A percentile compares a stretch with the other conserved stretches of the same genome.
These are phyloP conservation scores for Cokeromyces recurvatus DNA, from an alignment of 371 early-diverging fungal genomes.

Conservation along the genomic window DNA sequence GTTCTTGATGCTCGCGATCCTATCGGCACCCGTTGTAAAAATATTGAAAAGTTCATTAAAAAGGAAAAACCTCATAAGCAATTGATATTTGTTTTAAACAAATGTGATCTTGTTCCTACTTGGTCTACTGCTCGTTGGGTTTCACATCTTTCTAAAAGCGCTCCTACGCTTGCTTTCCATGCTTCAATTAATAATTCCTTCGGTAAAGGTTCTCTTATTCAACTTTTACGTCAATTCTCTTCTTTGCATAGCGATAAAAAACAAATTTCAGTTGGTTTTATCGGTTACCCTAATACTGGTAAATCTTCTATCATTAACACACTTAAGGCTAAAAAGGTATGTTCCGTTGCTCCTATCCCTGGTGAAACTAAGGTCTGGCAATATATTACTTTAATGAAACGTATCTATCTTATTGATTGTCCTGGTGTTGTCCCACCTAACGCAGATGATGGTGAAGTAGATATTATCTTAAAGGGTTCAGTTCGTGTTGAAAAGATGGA, in stretches of 20 bases:
- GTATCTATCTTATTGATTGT: conserved; percentile 99
- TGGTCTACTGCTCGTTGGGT: conserved; percentile 99
- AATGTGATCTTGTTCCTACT: conserved; percentile 99
- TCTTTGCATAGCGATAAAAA: conserved; percentile 95
- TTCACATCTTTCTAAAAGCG: conserved; percentile 80
- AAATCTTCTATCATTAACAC: conserved; percentile 99
- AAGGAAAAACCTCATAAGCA: conserved; percentile 98
- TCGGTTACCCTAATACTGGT: conserved; percentile 97
- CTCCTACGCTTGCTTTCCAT: conserved; percentile 98
- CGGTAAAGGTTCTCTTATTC: conserved; percentile 97
- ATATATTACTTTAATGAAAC: conserved; percentile 98
- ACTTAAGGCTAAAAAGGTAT: conserved; percentile 93
- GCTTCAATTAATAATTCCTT: conserved; percentile 97
- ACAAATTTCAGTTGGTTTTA: conserved; percentile 96
- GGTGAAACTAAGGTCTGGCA: conserved; percentile 99
- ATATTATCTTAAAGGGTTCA: conserved; percentile 98
- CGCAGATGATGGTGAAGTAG: conserved; percentile 84
- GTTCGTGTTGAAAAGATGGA: conserved; percentile 96
- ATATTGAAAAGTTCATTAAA: conserved; percentile 89
- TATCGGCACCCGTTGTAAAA: conserved; percentile 91
- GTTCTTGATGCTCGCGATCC: conserved; percentile 99
- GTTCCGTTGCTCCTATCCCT: conserved; percentile 98
- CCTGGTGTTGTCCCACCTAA: conserved; percentile 98
- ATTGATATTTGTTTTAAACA: conserved; percentile 98
- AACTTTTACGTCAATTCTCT: conserved; percentile 96